A percentile compares a stretch with the other conserved stretches of the same genome.
These are phyloP conservation scores for Sarocladium strictum DNA, from an alignment of 2,329 filamentous ascomycete genomes.

Conservation along the genomic window DNA sequence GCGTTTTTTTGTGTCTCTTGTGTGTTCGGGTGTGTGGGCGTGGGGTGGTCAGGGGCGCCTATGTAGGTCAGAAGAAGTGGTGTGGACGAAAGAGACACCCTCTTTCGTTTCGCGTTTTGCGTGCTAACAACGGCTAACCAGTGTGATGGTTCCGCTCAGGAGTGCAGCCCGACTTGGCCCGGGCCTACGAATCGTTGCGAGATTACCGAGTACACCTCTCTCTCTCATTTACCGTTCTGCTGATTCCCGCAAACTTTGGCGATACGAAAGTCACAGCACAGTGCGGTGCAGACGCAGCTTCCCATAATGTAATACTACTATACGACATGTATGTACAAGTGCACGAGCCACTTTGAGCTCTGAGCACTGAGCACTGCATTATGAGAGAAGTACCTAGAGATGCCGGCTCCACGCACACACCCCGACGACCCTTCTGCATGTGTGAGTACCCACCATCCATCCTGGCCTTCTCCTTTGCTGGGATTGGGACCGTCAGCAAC, in stretches of 20 bases:
- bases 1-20: constrained; percentile 6
- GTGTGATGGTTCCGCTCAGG: neutral
- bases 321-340: neutral
- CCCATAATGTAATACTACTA: neutral
- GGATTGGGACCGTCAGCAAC: constrained; percentile 5
- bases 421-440: neutral
- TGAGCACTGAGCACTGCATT: neutral
- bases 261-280: neutral
- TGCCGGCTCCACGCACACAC: constrained; percentile 6
- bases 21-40: neutral
- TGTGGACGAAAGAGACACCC: neutral
- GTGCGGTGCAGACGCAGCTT: neutral
- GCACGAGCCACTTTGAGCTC: constrained; percentile 1
- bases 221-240: neutral
- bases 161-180: neutral
- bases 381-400: neutral
- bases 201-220: too few relatives aligned
- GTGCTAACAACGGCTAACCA: constrained; percentile 7
- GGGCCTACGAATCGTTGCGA: neutral
- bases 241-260: neutral
- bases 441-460: neutral
- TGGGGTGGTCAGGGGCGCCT: constrained; percentile 4
- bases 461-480: neutral
- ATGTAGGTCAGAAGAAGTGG: neutral
- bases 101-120: constrained; percentile 1